Evolutionary conservation across 1,139 yeast genomes (phyloP).

Genomic region (Sugiyamaella xylanicola): DNA sequence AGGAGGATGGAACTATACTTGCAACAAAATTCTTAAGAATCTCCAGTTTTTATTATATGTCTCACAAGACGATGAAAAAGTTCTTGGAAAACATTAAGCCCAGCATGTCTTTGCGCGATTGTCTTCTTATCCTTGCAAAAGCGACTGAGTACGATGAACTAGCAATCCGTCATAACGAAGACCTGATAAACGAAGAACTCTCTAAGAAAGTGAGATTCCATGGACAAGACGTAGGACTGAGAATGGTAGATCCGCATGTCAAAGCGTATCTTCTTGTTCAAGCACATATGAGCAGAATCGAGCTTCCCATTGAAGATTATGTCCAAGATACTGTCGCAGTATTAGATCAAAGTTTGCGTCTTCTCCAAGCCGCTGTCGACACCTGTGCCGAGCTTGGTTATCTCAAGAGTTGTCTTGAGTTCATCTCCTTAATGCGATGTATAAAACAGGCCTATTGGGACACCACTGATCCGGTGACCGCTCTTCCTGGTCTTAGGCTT

Average conservation of each 20-base stretch:
- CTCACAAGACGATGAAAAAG: slow-evolving; percentile 83
- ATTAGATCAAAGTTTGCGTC: slow-evolving; percentile 90
- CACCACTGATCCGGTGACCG: slow-evolving; percentile 68
- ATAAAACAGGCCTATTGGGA: slow-evolving; percentile 88
- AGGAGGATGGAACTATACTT: slow-evolving; percentile 52
- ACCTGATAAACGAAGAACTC: slow-evolving; percentile 85
- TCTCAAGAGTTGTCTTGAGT: slow-evolving; percentile 56
- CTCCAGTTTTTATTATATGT: slow-evolving; percentile 88
- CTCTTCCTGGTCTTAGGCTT: slow-evolving; percentile 67
- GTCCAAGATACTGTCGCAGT: slow-evolving; percentile 92
- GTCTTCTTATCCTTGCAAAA: slow-evolving; percentile 69
- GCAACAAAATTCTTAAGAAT: slow-evolving; percentile 86
- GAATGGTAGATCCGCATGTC: slow-evolving; percentile 95
- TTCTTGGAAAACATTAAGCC: slow-evolving; percentile 56
- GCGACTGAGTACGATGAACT: slow-evolving; percentile 91
- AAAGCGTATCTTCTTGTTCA: slow-evolving; percentile 84
- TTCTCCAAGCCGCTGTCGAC: slow-evolving; percentile 89
- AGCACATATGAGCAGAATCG: slow-evolving; percentile 81
- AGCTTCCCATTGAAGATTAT: slow-evolving; percentile 93
- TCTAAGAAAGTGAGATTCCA: slow-evolving; percentile 79
- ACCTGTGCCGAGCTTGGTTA: slow-evolving; percentile 85
- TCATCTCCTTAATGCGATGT: slow-evolving; percentile 78
- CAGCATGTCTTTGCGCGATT: slow-evolving; percentile 63
- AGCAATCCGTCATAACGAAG: slow-evolving; percentile 96
- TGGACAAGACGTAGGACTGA: slow-evolving; percentile 54